Base-by-base conservation (phyloP, 108 stramenopile species). In the Fragilaria crotonensis region DNA sequence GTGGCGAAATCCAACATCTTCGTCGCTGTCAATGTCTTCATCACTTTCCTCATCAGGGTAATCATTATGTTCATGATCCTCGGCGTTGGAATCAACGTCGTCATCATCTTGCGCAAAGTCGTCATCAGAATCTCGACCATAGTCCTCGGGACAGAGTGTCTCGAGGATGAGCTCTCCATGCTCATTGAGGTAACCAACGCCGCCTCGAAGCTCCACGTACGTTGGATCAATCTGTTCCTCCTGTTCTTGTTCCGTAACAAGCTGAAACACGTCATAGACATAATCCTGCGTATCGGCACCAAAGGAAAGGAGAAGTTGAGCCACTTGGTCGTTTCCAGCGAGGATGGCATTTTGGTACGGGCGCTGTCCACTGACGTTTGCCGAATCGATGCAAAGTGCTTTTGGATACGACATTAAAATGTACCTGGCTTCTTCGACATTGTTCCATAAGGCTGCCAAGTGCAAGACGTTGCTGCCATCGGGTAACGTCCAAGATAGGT, bases 181-280 rank as follows among this genome's bases (percentile, higher is more conserved):
- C 51, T 84, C 76, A 18, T 75, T 79, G 84, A 85, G 87, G 52
- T 76, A 87, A 0, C 83, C 89, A 20, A 85, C 72, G 11, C 89
- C 89, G n/a, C 71, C 59, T 0, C 57, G 44, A 30, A 91, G 52
- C 51, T 85, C 77, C 30, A 82, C 76, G 29, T 67, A 44, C 5
- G 52, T 52, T 44, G 54, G 51, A 1, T 11, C 28, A 47, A 27
- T 52, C 19, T 26, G 32, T 30, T 30, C 53, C 11, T 54, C 67
- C n/a, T n/a, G n/a, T 45, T 62, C 61, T 23, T 77, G 66, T 7
- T 41, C 36, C 14, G 36, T 41, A 11, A 41, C 36, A n/a, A 71
- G 47, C 45, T 50, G 62, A 67, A 64, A 77, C 19, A 77, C 50
- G 50, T 72, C 77, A 59, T 72, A 67, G 18, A 72, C 68, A 60